Base-by-base conservation (phyloP, 192 early-diverging fungal species). In the Funneliformis mosseae region DNA sequence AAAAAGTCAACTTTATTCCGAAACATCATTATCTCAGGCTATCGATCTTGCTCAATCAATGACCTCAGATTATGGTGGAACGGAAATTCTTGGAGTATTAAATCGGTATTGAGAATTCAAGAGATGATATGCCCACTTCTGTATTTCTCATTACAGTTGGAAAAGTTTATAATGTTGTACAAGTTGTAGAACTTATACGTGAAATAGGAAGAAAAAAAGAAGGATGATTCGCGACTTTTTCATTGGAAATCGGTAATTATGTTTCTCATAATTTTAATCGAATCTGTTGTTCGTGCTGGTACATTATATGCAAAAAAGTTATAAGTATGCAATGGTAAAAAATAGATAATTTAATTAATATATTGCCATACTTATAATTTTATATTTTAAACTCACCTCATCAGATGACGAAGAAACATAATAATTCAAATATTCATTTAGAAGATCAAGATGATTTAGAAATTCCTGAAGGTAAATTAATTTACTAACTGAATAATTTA, bases 201-300 rank as follows among this genome's bases (percentile, higher is more conserved):
- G 9, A 67, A 48, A 46, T n/a, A 80, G 28, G 76, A 82, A 7
- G 28, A 68, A 42, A 45, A 59, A n/a, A 33, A n/a, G 27, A 83
- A 43, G n/a, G 48, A 67, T n/a, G 33, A 86, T 21, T 42, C 83
- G 21, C 73, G 88, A 42, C 89, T 18, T 90, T 90, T 73, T 76
- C 89, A 4, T 74, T 90, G 1, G 89, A 89, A 5, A 81, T 90
- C 18, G 89, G 89, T 9, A 66, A 66, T 63, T 55, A 48, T 43
- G 89, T 90, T 33, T 89, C 87, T 45, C 84, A 87, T 83, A 75
- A 89, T n/a, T 46, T 76, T 90, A 48, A 84, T 90, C 21, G 83
- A 88, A 23, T 82, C 85, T 33, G 76, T 90, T 38, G 88, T 88
- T 45, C 76, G 87, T 42, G 80, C 77, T 43, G 89, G 89, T 27